Evolutionary conservation across 768 basidiomycete species (phyloP).

Genomic region (Hydnum rufescens): DNA sequence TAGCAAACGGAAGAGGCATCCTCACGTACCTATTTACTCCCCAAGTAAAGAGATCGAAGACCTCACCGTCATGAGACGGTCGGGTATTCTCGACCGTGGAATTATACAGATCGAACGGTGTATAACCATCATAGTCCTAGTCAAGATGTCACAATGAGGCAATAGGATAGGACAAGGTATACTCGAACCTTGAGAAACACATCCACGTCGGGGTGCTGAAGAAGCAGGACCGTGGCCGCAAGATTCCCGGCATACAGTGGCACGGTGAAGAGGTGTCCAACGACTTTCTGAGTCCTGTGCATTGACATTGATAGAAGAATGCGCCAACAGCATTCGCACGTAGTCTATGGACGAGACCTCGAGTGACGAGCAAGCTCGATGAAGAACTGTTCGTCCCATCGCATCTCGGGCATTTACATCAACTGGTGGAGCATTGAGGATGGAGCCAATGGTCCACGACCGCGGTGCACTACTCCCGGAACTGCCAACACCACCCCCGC

Average conservation of each 20-base stretch:
- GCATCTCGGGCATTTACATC: constrained; percentile 58
- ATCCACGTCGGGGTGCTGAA: constrained; percentile 59
- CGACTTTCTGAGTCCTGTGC: constrained; percentile 61
- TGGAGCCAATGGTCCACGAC: constrained; percentile 32
- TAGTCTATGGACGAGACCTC: constrained; percentile 55
- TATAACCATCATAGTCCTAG: constrained; percentile 72
- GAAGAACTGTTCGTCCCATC: constrained; percentile 60
- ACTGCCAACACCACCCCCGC: constrained; percentile 24
- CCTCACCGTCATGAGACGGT: constrained; percentile 19
- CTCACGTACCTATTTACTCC: constrained; percentile 47
- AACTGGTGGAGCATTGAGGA: constrained; percentile 11
- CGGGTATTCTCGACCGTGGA: constrained; percentile 63
- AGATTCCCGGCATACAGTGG: constrained; percentile 65
- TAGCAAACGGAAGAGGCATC: not conserved
- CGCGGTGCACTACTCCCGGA: constrained; percentile 20
- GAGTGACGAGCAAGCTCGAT: constrained; percentile 50
- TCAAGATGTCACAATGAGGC: not conserved
- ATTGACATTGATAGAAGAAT: constrained; percentile 64
- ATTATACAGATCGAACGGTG: constrained; percentile 85
- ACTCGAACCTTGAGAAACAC: constrained; percentile 24
- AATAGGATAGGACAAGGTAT: not conserved
- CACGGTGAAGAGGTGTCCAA: constrained; percentile 83
- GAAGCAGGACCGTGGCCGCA: constrained; percentile 45
- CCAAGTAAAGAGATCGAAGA: constrained; percentile 64
- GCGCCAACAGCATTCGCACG: constrained; percentile 51